Percentiles rank a stretch among this genome's conserved stretches.
Conservation (phyloP, 148 eudicot species). For the Limonium bicolor region DNA sequence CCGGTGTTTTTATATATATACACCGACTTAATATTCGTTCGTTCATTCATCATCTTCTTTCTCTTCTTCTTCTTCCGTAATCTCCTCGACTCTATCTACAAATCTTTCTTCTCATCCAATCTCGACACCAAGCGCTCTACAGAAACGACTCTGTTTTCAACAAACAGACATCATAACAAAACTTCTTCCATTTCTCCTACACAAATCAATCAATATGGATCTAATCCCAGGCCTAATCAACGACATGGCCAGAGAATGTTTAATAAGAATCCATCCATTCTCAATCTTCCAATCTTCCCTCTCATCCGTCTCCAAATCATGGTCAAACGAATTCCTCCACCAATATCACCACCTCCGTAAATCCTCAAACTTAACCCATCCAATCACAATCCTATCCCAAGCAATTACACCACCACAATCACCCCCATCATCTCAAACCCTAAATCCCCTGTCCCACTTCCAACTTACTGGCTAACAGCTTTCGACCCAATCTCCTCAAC, state of each 20-base stretch:
- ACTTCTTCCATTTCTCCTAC: no score
- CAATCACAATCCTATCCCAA: constrained; percentile 35
- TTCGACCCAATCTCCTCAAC: constrained; percentile 22
- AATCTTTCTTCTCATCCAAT: no score
- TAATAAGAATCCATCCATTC: constrained; percentile 32
- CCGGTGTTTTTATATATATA: no score
- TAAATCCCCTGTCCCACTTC: background rate
- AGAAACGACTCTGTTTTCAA: no score
- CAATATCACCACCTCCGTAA: constrained; percentile 25
- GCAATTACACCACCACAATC: constrained; percentile 20
- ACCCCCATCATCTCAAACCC: constrained; percentile 6
- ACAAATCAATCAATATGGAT: no score
- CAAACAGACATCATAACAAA: no score
- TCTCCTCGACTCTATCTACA: no score
- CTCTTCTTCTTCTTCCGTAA: no score
- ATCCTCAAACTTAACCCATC: constrained; percentile 19
- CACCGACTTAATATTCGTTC: no score
- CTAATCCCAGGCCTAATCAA: constrained; percentile 46
- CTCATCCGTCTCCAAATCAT: constrained; percentile 22
- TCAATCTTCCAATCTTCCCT: constrained; percentile 21
- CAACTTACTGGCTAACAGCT: constrained; percentile 25
- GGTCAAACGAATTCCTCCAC: constrained; percentile 24
- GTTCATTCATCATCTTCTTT: no score
- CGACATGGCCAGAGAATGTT: constrained; percentile 46
- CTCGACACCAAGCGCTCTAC: no score